A percentile compares a stretch with the other conserved stretches of the same genome.
phyloP scores from a whole-genome alignment of 2,329 filamentous ascomycete species.

The Ophiostoma himal-ulmi region DNA sequence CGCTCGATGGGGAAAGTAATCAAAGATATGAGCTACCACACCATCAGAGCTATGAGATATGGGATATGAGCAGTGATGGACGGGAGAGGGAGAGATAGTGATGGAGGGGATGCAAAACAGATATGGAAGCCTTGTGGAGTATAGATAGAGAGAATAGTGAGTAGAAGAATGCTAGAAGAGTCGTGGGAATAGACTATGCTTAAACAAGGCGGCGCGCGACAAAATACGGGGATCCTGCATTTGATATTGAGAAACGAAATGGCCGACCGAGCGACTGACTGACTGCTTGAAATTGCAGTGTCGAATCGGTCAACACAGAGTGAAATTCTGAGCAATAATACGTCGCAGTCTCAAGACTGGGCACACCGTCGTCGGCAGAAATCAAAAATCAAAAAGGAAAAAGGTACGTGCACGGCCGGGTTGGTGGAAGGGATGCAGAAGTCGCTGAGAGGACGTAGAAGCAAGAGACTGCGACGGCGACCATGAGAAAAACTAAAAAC shows the following conservation, averaged over 20 bases:
- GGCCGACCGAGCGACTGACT: not conserved
- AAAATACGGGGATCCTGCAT: not conserved
- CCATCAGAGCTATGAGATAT: not conserved
- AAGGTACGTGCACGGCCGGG: not conserved
- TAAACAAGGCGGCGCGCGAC: not conserved
- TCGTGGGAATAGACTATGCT: not conserved
- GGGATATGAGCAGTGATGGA: not conserved
- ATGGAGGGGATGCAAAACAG: not conserved
- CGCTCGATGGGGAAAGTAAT: conserved; percentile 20
- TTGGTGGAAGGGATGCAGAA: not conserved
- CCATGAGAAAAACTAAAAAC: not conserved
- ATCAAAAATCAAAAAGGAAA: not conserved
- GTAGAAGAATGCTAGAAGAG: not conserved
- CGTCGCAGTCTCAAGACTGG: not conserved
- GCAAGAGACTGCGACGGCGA: not conserved
- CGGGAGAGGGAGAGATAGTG: not conserved
- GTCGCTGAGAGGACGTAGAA: not conserved
- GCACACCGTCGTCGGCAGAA: not conserved
- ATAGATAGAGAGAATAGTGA: not conserved
- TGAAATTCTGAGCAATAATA: not conserved
- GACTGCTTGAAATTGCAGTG: not conserved
- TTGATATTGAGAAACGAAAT: not conserved
- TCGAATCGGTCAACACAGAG: not conserved
- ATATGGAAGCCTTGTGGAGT: not conserved
- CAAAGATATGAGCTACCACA: conserved; percentile 13